phyloP scores from a whole-genome alignment of 345 rosid species.

The Brassica rapa region DNA sequence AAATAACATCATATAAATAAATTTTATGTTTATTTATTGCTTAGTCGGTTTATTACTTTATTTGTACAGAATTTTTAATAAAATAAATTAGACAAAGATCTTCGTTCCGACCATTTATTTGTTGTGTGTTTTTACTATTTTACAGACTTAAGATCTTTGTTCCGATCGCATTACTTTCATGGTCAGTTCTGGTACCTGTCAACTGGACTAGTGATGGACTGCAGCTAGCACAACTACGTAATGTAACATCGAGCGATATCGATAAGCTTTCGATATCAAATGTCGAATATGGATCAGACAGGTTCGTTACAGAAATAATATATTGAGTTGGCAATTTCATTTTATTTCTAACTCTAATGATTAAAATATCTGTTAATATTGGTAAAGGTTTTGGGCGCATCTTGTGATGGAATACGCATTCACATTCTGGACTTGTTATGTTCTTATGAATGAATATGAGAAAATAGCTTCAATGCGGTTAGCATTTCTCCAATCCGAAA shows the following conservation, averaged over 20 bases:
- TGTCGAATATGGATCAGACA: slow-evolving; percentile 53
- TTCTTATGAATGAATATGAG: slow-evolving; percentile 77
- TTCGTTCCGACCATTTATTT: background rate
- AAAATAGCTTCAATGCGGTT: slow-evolving; percentile 74
- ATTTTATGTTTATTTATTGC: background rate
- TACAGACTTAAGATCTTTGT: slow-evolving; percentile 84
- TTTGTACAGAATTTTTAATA: background rate
- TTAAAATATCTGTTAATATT: background rate
- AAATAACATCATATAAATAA: background rate
- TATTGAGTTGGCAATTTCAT: background rate
- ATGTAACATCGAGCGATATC: slow-evolving; percentile 80
- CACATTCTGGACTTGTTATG: slow-evolving; percentile 88
- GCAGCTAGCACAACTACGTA: slow-evolving; percentile 39
- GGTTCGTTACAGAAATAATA: background rate
- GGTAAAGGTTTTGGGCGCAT: slow-evolving; percentile 80
- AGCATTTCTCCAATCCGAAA: slow-evolving; percentile 77
- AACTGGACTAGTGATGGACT: slow-evolving; percentile 69
- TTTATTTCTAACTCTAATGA: background rate
- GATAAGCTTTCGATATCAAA: slow-evolving; percentile 93
- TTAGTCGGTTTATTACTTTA: background rate
- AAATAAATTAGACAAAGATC: background rate
- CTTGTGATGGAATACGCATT: slow-evolving; percentile 78
- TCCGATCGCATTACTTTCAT: slow-evolving; percentile 72
- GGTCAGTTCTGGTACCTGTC: slow-evolving; percentile 84
- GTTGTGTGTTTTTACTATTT: background rate